Evolutionary conservation across 495 filamentous ascomycete species (phyloP).

Genomic region (Trichoderma erinaceum): DNA sequence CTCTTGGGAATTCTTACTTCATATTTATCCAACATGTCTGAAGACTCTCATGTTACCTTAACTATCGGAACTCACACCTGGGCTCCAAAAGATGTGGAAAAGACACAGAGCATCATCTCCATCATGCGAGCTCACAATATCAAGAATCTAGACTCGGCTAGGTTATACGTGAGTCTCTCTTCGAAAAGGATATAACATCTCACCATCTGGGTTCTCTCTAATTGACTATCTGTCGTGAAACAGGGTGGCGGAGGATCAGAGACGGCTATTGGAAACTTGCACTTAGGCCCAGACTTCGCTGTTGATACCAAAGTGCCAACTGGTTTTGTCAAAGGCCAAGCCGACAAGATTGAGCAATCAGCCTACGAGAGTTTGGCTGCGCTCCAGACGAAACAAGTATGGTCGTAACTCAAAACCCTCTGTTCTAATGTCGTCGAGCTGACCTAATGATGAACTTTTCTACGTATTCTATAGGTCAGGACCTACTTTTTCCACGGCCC

Average conservation of each 20-base stretch:
- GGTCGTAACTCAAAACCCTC: neutral
- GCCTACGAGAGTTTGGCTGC: neutral
- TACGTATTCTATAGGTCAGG: neutral
- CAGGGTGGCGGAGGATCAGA: neutral
- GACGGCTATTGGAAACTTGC: neutral
- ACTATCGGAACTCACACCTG: neutral
- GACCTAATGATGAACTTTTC: neutral
- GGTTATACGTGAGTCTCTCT: neutral
- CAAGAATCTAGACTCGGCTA: neutral
- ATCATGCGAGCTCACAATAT: neutral
- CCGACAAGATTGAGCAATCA: neutral
- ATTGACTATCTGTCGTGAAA: neutral
- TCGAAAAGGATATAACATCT: neutral
- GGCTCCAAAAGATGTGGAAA: neutral
- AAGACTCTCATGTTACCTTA: neutral
- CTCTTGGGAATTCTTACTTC: neutral
- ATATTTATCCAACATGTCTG: neutral
- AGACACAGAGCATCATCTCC: neutral
- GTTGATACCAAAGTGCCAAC: neutral
- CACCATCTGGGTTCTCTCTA: neutral
- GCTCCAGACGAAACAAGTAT: neutral
- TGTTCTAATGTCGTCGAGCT: neutral
- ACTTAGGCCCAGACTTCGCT: neutral
- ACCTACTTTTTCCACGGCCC: neutral
- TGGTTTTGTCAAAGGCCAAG: neutral